Percentiles rank a stretch among this genome's conserved stretches.
phyloP scores from a whole-genome alignment of 345 rosid genomes.

The Rhizophora apiculata region DNA sequence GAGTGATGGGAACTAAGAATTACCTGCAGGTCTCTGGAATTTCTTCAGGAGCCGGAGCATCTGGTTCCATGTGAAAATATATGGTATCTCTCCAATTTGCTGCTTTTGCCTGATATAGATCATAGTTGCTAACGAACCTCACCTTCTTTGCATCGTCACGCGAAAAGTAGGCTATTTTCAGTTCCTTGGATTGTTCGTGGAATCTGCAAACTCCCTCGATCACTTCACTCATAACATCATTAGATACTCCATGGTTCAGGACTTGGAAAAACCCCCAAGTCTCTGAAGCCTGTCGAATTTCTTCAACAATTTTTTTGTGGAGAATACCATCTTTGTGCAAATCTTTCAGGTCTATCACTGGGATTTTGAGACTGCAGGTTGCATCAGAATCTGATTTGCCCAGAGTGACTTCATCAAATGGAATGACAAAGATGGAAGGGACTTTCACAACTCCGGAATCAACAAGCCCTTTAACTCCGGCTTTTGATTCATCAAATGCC shows the following conservation, averaged over 20 bases:
- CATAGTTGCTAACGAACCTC: conserved; percentile 17
- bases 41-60: conserved; percentile 13
- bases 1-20: neutral
- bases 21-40: conserved; percentile 26
- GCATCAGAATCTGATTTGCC: neutral
- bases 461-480: conserved; percentile 5
- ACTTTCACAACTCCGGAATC: neutral
- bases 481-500: conserved; percentile 9
- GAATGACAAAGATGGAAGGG: conserved; percentile 7
- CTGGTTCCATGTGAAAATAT: conserved; percentile 12
- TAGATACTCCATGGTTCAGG: conserved; percentile 24
- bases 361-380: neutral
- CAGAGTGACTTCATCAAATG: neutral
- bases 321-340: neutral
- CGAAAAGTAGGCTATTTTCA: conserved; percentile 13
- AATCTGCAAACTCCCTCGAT: conserved; percentile 19
- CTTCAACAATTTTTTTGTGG: neutral
- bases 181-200: conserved; percentile 20
- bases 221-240: conserved; percentile 1
- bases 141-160: conserved; percentile 18
- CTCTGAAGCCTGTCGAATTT: conserved; percentile 2
- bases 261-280: conserved; percentile 17
- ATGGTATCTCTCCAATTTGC: conserved; percentile 37
- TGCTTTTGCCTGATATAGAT: conserved; percentile 11
- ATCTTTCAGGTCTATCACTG: neutral